Conservation (phyloP, 257 asterid species). For the Scutellaria minor region DNA sequence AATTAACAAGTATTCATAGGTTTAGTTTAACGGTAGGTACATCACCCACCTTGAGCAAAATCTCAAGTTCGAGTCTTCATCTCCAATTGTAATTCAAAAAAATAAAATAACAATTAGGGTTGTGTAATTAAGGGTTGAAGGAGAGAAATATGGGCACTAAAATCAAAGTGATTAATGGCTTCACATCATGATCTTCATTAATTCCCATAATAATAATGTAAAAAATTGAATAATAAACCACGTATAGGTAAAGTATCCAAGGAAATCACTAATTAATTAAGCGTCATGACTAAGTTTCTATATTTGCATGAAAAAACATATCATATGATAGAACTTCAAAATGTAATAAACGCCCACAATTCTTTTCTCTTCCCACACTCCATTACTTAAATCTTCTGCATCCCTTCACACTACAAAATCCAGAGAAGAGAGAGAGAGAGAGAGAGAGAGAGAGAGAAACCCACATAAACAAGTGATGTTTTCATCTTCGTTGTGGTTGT, state of each 20-base stretch:
- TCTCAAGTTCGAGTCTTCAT: no score
- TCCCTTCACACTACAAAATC: not conserved
- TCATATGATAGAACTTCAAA: not conserved
- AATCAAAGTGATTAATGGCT: not conserved
- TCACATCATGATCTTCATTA: not conserved
- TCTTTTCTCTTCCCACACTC: slow-evolving; percentile 56
- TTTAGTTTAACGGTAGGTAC: no score
- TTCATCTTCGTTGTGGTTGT: not conserved
- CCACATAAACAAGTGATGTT: slow-evolving; percentile 13
- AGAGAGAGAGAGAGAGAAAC: not conserved
- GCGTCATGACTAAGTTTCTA: slow-evolving; percentile 36
- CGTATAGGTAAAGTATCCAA: slow-evolving; percentile 28
- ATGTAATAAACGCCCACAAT: not conserved
- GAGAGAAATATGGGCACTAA: not conserved
- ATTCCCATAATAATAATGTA: not conserved
- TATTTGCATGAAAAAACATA: slow-evolving; percentile 37
- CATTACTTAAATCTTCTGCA: slow-evolving; percentile 21
- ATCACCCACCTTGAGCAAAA: no score
- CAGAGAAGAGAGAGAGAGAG: not conserved
- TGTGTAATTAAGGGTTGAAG: no score
- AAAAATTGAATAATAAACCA: not conserved
- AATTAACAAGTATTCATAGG: no score
- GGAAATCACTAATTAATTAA: not conserved
- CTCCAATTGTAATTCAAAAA: no score
- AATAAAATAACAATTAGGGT: no score